Conservation (phyloP, 345 rosid genomes). For the Ceriops decandra region DNA sequence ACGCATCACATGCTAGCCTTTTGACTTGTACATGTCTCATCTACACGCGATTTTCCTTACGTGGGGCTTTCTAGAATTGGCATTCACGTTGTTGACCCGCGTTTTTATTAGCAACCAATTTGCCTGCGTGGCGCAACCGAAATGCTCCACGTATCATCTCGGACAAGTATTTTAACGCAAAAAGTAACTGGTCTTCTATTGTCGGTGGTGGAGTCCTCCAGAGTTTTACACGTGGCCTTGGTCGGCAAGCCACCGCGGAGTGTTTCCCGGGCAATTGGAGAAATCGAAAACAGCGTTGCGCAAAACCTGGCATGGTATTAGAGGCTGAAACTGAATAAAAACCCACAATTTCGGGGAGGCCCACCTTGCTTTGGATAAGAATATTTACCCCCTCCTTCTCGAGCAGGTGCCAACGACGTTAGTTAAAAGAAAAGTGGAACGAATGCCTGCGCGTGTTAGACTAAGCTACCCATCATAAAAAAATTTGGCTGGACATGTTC, state of each 20-base stretch:
- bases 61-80: too few relatives aligned
- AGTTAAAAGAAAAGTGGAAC: neutral
- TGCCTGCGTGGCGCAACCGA: too few relatives aligned
- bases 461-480: neutral
- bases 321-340: neutral
- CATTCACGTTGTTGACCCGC: too few relatives aligned
- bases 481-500: too few relatives aligned
- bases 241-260: neutral
- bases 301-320: neutral
- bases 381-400: neutral
- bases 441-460: too few relatives aligned
- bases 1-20: too few relatives aligned
- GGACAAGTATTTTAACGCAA: neutral
- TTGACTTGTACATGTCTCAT: too few relatives aligned
- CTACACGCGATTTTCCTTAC: too few relatives aligned
- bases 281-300: neutral
- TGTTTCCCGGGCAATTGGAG: too few relatives aligned
- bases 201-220: constrained; percentile 15
- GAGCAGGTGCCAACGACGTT: neutral
- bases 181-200: neutral
- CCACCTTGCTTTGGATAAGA: constrained; percentile 3
- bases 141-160: neutral
- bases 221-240: constrained; percentile 12
- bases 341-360: neutral
- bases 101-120: too few relatives aligned